Conservation (phyloP, 1,284 basidiomycete species). For the Cryptococcus sp. region DNA sequence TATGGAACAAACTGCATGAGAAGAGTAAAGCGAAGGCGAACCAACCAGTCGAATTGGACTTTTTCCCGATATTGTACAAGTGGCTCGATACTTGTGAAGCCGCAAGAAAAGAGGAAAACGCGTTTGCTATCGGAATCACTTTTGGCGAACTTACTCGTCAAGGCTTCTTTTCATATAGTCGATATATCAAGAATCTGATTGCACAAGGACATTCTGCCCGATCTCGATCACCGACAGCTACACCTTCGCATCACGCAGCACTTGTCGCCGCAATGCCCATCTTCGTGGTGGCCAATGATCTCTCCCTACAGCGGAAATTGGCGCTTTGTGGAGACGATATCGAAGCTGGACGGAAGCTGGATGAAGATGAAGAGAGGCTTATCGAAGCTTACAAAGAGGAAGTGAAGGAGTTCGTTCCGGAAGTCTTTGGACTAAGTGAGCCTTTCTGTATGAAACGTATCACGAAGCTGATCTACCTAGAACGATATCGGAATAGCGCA, state of each 20-base stretch:
- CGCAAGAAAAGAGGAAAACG: constrained; percentile 58
- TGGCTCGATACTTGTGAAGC: constrained; percentile 73
- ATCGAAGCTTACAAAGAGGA: constrained; percentile 32
- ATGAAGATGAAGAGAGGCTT: constrained; percentile 26
- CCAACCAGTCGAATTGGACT: constrained; percentile 21
- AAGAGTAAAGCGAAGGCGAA: constrained; percentile 11
- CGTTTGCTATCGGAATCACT: constrained; percentile 62
- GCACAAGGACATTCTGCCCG: constrained; percentile 58
- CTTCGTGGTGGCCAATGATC: constrained; percentile 39
- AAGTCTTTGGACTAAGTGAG: constrained; percentile 36
- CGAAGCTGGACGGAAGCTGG: constrained; percentile 19
- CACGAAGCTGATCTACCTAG: constrained; percentile 12
- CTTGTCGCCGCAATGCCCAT: constrained; percentile 40
- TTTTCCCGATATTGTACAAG: constrained; percentile 59
- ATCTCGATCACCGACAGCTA: constrained; percentile 2
- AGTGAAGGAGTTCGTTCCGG: constrained; percentile 40
- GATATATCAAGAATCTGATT: constrained; percentile 77
- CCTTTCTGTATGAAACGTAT: constrained; percentile 16
- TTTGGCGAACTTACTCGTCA: constrained; percentile 73
- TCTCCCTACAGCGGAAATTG: constrained; percentile 36
- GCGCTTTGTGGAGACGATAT: constrained; percentile 35
- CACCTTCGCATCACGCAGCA: constrained; percentile 33
- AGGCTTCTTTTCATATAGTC: constrained; percentile 74
- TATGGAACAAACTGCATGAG: constrained; percentile 57
- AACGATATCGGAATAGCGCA: constrained; percentile 16